Percentiles rank a stretch among this genome's conserved stretches.
Conservation (phyloP, 2,329 filamentous ascomycete genomes). For the Raffaelea ambrosiae region DNA sequence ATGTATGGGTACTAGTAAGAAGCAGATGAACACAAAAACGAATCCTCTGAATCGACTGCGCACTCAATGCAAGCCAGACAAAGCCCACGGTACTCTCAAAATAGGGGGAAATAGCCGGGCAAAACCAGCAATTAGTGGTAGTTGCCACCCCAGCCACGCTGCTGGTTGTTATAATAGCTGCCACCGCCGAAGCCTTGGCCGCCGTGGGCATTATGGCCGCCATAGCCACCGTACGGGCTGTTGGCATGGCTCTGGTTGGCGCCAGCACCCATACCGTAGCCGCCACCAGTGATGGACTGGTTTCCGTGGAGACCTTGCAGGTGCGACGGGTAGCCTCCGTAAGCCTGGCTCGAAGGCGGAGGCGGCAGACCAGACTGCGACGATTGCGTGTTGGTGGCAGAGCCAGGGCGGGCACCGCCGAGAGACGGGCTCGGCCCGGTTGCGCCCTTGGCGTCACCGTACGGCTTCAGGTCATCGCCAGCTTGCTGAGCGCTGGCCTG, state of each 20-base stretch:
- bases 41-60: no score
- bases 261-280: conserved; percentile 45
- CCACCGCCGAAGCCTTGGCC: conserved; percentile 38
- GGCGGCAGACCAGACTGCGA: conserved; percentile 47
- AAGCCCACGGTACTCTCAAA: no score
- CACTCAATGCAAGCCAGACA: no score
- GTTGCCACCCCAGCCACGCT: conserved; percentile 51
- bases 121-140: conserved; percentile 29
- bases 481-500: conserved; percentile 35
- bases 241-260: conserved; percentile 44
- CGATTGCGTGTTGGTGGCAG: conserved; percentile 45
- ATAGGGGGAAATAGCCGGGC: no score
- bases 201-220: conserved; percentile 35
- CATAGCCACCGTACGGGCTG: conserved; percentile 46
- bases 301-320: conserved; percentile 42
- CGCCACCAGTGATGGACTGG: conserved; percentile 31
- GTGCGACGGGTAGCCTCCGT: conserved; percentile 41
- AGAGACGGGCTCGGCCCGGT: conserved; percentile 50
- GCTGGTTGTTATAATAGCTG: conserved; percentile 38
- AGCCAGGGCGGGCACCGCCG: conserved; percentile 47
- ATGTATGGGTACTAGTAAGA: no score
- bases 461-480: conserved; percentile 51
- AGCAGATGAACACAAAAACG: no score
- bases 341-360: conserved; percentile 43
- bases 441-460: conserved; percentile 45